Evolutionary conservation across 305 asterid genomes (phyloP).

Genomic region (Solanum chacoense): DNA sequence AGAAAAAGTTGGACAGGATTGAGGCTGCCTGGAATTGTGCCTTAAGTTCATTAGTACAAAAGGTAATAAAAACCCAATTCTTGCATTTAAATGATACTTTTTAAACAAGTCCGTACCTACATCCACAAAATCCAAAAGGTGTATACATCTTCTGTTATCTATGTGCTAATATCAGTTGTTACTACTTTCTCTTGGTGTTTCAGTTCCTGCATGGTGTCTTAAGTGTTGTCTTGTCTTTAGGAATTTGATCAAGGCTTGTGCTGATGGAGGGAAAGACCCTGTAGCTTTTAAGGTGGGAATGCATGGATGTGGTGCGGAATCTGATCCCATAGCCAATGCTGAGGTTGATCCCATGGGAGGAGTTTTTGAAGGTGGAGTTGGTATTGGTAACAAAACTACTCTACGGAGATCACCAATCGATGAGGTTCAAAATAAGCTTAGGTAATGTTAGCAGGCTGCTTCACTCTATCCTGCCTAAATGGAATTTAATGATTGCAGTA

Average conservation of each 20-base stretch:
- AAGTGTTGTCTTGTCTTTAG: conserved; percentile 15
- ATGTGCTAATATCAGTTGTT: neutral
- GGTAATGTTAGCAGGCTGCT: conserved; percentile 39
- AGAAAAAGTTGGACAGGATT: neutral
- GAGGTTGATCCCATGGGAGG: conserved; percentile 96
- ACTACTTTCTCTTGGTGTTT: neutral
- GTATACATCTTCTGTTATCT: neutral
- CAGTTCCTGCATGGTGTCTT: neutral
- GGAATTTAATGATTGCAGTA: neutral
- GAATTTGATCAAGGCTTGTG: conserved; percentile 18
- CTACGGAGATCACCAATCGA: conserved; percentile 56
- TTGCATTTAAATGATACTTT: neutral
- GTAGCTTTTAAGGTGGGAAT: conserved; percentile 44
- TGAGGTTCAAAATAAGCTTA: conserved; percentile 75
- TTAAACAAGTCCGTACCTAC: neutral
- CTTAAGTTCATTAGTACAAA: neutral
- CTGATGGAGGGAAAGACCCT: conserved; percentile 31
- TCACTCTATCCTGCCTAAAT: neutral
- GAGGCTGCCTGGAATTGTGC: neutral
- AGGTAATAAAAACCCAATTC: neutral
- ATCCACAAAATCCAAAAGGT: neutral
- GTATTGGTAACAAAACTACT: conserved; percentile 58
- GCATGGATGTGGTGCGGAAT: conserved; percentile 67
- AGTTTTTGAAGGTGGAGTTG: conserved; percentile 75
- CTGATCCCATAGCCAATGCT: conserved; percentile 52